Evolutionary conservation across 768 basidiomycete species (phyloP).

Genomic region (Lactarius deliciosus): DNA sequence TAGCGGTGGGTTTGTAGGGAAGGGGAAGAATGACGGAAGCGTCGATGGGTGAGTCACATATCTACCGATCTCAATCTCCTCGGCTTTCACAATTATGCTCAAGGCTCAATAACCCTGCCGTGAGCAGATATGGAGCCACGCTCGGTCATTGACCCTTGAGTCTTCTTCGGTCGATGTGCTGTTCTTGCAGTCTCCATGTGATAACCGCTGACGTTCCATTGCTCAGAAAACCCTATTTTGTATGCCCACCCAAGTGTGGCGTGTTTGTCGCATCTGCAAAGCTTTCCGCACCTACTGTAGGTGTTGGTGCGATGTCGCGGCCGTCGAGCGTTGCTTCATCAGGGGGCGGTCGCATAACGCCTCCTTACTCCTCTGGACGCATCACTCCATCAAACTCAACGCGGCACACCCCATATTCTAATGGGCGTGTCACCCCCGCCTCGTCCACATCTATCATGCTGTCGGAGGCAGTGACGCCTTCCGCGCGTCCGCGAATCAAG

Average conservation of each 20-base stretch:
- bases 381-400: slow-evolving; percentile 34
- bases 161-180: slow-evolving; percentile 6
- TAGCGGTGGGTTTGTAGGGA: slow-evolving; percentile 77
- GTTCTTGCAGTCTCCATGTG: neutral
- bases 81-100: slow-evolving; percentile 12
- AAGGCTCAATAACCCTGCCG: slow-evolving; percentile 2
- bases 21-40: slow-evolving; percentile 93
- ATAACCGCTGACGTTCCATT: slow-evolving; percentile 11
- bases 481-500: slow-evolving; percentile 47
- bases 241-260: slow-evolving; percentile 81
- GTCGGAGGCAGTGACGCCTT: slow-evolving; percentile 44
- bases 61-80: slow-evolving; percentile 14
- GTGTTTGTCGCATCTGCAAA: slow-evolving; percentile 87
- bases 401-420: slow-evolving; percentile 55
- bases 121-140: neutral
- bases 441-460: slow-evolving; percentile 32
- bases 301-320: slow-evolving; percentile 49
- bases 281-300: slow-evolving; percentile 74
- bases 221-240: slow-evolving; percentile 57
- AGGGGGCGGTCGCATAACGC: slow-evolving; percentile 50
- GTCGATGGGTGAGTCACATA: slow-evolving; percentile 72
- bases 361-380: slow-evolving; percentile 38
- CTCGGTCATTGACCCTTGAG: neutral
- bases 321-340: slow-evolving; percentile 83
- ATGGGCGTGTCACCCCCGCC: slow-evolving; percentile 44